Percentiles rank a stretch among this genome's conserved stretches.
phyloP scores from a whole-genome alignment of 352 stramenopile species.

The Pythium aristosporum region DNA sequence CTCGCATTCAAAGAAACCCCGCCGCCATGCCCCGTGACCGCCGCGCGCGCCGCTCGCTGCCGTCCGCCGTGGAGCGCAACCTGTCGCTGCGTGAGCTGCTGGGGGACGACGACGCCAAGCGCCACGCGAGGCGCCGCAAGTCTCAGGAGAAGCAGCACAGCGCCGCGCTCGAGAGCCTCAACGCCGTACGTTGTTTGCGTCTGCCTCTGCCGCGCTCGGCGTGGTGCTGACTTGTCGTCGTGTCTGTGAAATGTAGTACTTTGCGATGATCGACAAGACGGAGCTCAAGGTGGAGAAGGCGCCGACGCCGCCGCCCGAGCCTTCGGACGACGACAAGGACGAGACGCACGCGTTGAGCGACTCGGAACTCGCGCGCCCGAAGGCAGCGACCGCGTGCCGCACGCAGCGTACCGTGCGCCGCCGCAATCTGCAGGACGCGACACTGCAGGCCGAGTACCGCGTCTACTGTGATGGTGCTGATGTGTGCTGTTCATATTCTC shows the following conservation, averaged over 20 bases:
- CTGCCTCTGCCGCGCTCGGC: neutral
- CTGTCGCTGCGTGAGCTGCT: constrained; percentile 31
- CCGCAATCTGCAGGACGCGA: constrained; percentile 15
- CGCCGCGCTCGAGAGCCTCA: constrained; percentile 22
- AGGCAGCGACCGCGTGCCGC: constrained; percentile 3
- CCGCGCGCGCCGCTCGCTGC: constrained; percentile 29
- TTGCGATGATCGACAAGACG: constrained; percentile 33
- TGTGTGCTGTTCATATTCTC: neutral
- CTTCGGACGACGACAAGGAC: neutral
- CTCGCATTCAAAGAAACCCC: neutral
- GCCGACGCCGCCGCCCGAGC: neutral
- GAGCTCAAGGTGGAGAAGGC: constrained; percentile 26
- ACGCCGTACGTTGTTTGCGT: constrained; percentile 13
- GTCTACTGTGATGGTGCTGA: constrained; percentile 26
- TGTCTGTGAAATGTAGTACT: constrained; percentile 19
- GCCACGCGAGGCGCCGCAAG: constrained; percentile 11
- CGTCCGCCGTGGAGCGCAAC: constrained; percentile 30
- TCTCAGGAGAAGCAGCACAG: constrained; percentile 22
- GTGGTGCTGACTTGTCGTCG: neutral
- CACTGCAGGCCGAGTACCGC: constrained; percentile 20
- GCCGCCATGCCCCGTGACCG: constrained; percentile 5
- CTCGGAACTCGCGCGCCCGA: constrained; percentile 26
- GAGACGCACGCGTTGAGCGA: constrained; percentile 10
- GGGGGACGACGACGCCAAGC: constrained; percentile 17
- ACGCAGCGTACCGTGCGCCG: constrained; percentile 17